Evolutionary conservation across 2,329 filamentous ascomycete species (phyloP), one percentile per base, ranked within the genome.

Genomic region (Boeremia exigua): DNA sequence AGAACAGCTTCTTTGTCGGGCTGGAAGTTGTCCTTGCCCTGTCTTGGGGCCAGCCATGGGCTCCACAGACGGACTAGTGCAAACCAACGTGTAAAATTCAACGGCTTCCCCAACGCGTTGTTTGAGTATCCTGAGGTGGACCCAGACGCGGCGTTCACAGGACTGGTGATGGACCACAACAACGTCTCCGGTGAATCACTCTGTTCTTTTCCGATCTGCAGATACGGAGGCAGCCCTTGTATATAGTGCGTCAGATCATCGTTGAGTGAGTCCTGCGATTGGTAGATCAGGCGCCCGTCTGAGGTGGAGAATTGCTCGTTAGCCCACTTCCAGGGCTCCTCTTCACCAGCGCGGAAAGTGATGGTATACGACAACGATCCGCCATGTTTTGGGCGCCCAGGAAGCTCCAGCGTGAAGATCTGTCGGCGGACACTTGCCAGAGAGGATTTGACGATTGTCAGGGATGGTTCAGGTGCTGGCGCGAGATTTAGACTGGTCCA

Each of bases 21-120:
- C 4, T 79, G 77, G 53, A 96, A 89, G 0, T 78, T 78, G 3
- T 79, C 75, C 59, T 84, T 86, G 11, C 93, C 93, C 72, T 97
- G 93, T 34, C 92, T 82, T n/a, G 94, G 94, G 7, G 89, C 91
- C 10, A 96, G 79, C 94, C 94, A 98, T 1, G 92, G 89, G 30
- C 83, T 84, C 86, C 88, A 95, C 3, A 91, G 80, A 15, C 92
- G 86, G 5, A 96, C 87, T 11, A 96, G 77, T 7, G 91, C 86
- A 71, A 96, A 94, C 86, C 92, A 96, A 64, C 89, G 88, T 69
- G 83, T 82, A 46, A 84, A 76, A 37, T 84, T 83, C 66, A 83
- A 88, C 0, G 90, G 88, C 1, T 78, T 77, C 0, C 91, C 91
- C 1, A 96, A 75, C 2, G 78, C 75, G 28, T 87, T 72, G 43